Evolutionary conservation across 352 stramenopile species (phyloP).

Genomic region (Phytophthora ohioensis): DNA sequence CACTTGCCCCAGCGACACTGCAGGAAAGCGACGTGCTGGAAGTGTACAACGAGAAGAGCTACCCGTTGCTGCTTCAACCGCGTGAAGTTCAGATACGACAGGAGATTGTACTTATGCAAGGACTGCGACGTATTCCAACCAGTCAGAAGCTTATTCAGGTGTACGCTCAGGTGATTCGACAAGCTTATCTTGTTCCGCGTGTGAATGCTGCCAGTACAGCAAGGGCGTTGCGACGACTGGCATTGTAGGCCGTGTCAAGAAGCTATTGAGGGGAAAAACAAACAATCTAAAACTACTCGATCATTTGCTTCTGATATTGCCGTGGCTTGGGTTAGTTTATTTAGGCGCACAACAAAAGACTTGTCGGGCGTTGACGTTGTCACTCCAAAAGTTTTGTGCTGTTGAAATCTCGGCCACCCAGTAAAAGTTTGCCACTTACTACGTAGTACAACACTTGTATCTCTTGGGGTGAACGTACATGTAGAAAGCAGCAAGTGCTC

Average conservation of each 20-base stretch:
- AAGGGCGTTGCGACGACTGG: slow-evolving; percentile 22
- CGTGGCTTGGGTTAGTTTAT: no score
- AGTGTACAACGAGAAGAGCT: slow-evolving; percentile 40
- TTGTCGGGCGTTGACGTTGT: no score
- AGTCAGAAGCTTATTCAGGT: slow-evolving; percentile 54
- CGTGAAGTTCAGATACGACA: slow-evolving; percentile 52
- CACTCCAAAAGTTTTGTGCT: no score
- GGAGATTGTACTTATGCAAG: slow-evolving; percentile 75
- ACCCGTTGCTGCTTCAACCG: slow-evolving; percentile 35
- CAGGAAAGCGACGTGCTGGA: slow-evolving; percentile 46
- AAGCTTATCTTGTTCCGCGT: slow-evolving; percentile 37
- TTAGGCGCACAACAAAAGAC: no score
- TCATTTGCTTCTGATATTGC: no score
- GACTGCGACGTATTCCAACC: slow-evolving; percentile 54
- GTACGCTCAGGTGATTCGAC: slow-evolving; percentile 62
- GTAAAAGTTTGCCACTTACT: no score
- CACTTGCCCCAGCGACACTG: slow-evolving; percentile 30
- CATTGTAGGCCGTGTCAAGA: slow-evolving; percentile 13
- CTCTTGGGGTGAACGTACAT: no score
- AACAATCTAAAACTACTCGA: no score
- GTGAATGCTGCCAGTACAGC: slow-evolving; percentile 26
- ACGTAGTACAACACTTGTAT: no score
- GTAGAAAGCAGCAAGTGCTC: no score
- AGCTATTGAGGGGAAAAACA: no score
- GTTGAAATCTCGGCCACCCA: no score